These are phyloP conservation scores for Coniella lustricola DNA, from an alignment of 2,329 filamentous ascomycete genomes.

Conservation along the genomic window DNA sequence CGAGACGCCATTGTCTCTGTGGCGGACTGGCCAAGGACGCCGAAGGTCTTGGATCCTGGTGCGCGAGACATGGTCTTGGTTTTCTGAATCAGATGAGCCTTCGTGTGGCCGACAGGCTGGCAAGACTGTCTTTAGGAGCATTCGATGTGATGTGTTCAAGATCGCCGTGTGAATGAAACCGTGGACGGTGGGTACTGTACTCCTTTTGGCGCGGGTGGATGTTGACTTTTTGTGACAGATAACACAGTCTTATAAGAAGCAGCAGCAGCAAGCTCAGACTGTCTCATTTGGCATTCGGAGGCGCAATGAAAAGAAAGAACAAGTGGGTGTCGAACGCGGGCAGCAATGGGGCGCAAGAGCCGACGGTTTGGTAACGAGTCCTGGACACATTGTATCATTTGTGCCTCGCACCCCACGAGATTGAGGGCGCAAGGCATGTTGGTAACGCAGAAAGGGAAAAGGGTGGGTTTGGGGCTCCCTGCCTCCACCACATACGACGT, in stretches of 20 bases:
- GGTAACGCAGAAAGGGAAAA: conserved; percentile 1
- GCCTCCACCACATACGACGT: conserved; percentile 7
- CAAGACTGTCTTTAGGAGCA: neutral
- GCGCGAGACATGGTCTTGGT: neutral
- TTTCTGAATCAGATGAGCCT: neutral
- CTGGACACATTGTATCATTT: neutral
- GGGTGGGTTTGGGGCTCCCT: conserved; percentile 1
- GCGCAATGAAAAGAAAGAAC: no score
- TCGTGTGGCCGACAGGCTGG: neutral
- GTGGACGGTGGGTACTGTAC: neutral
- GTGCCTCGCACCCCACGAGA: neutral
- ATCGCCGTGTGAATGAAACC: neutral
- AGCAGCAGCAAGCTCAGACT: neutral
- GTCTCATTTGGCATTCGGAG: no score
- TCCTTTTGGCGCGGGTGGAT: neutral
- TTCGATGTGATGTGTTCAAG: neutral
- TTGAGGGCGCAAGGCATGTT: neutral
- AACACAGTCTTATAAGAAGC: neutral
- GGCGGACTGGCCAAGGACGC: neutral
- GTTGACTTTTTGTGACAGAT: neutral
- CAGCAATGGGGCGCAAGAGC: no score
- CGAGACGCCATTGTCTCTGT: neutral
- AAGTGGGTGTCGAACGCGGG: no score
- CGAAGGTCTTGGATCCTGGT: neutral
- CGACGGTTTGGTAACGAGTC: neutral